A percentile compares a stretch with the other conserved stretches of the same genome.
Evolutionary conservation across 2,329 filamentous ascomycete species (phyloP).

Genomic region (Phyllachora maydis): DNA sequence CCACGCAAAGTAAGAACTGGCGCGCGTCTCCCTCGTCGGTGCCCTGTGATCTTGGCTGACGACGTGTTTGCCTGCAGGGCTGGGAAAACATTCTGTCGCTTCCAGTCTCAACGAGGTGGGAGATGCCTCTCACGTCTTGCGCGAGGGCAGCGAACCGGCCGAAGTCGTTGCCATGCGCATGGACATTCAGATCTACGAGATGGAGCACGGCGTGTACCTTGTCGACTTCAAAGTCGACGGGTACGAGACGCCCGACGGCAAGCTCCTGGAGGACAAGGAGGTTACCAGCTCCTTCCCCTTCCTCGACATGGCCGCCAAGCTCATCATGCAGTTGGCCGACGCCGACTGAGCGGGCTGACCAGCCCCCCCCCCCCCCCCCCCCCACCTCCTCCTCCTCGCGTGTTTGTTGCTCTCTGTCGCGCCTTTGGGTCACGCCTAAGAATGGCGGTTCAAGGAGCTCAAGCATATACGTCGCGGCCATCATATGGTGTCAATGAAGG

Average conservation of each 20-base stretch:
- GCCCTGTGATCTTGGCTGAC: too few relatives aligned
- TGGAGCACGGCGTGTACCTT: slow-evolving; percentile 81
- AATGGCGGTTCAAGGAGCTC: too few relatives aligned
- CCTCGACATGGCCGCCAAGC: slow-evolving; percentile 73
- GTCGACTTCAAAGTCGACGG: slow-evolving; percentile 98
- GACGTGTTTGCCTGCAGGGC: too few relatives aligned
- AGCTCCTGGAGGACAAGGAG: slow-evolving; percentile 73
- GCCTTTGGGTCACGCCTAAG: too few relatives aligned
- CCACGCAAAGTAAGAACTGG: slow-evolving; percentile 53
- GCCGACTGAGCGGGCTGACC: slow-evolving; percentile 48
- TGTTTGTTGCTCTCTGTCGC: too few relatives aligned
- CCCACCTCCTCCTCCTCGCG: too few relatives aligned
- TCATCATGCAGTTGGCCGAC: slow-evolving; percentile 86
- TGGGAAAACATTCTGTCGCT: slow-evolving; percentile 15
- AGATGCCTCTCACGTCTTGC: slow-evolving; percentile 19
- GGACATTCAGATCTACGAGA: slow-evolving; percentile 88
- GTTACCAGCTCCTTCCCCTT: slow-evolving; percentile 92
- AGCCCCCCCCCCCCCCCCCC: too few relatives aligned
- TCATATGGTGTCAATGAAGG: too few relatives aligned
- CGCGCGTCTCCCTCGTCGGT: slow-evolving; percentile 23
- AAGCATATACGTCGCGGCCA: too few relatives aligned
- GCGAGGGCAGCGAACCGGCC: slow-evolving; percentile 22
- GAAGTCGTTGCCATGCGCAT: slow-evolving; percentile 82
- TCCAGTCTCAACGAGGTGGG: slow-evolving; percentile 14
- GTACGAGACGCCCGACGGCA: slow-evolving; percentile 64